Percentiles rank a stretch among this genome's conserved stretches.
Conservation (phyloP, 441 rosid species). For the Breynia disticha region DNA sequence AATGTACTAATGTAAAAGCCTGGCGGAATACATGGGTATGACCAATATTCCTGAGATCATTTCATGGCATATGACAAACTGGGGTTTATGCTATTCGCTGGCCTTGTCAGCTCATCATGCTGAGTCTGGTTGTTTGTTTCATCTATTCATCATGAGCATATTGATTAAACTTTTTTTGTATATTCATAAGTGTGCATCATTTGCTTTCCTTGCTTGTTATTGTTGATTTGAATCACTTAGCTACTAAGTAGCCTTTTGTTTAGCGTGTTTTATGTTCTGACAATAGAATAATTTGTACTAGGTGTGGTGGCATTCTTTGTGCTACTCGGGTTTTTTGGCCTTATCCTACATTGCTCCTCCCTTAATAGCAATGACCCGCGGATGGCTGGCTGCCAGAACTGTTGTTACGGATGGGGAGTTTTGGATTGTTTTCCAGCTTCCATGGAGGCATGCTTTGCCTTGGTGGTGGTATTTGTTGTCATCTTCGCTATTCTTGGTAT, state of each 20-base stretch:
- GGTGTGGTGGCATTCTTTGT: conserved; percentile 92
- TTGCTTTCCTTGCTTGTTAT: too few relatives aligned
- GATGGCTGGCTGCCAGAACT: conserved; percentile 93
- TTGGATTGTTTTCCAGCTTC: conserved; percentile 96
- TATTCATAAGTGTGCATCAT: not conserved
- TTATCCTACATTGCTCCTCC: conserved; percentile 78
- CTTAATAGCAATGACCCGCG: conserved; percentile 71
- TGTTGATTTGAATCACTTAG: not conserved
- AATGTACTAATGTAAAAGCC: too few relatives aligned
- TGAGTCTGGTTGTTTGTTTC: not conserved
- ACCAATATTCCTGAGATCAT: too few relatives aligned
- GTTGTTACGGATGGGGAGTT: conserved; percentile 96
- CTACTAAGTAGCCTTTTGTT: not conserved
- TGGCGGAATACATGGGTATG: too few relatives aligned
- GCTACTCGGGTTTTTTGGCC: conserved; percentile 81
- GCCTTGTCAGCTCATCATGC: too few relatives aligned
- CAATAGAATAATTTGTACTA: conserved; percentile 16
- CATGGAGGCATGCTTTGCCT: conserved; percentile 89
- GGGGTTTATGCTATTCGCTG: too few relatives aligned
- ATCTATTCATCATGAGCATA: not conserved
- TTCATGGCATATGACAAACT: too few relatives aligned
- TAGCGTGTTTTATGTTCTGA: conserved; percentile 6
- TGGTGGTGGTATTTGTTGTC: conserved; percentile 73
- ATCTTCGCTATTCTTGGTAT: conserved; percentile 85
- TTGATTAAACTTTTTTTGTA: too few relatives aligned